Evolutionary conservation across 2,329 filamentous ascomycete species (phyloP), one percentile per base, ranked within the genome.

Genomic region (Coniochaeta ligniaria): DNA sequence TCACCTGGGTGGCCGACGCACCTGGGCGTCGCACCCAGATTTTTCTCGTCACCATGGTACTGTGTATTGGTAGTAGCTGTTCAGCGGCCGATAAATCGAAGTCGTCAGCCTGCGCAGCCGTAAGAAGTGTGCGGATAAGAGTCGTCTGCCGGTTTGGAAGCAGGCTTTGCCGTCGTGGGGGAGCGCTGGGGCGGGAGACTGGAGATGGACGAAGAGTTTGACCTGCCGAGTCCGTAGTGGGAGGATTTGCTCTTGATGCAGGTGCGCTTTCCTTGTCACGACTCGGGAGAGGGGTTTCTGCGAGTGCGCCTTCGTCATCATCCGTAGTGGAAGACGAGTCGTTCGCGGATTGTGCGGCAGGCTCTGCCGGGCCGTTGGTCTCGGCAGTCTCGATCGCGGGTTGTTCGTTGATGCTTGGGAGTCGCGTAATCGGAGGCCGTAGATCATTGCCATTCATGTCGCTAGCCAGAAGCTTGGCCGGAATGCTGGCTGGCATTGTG

Each of bases 11-110:
- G 43, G 94, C 87, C 60, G 94, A 97, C 62, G 88, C 90, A 65
- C 88, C 84, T 22, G 90, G 90, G 69, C 94, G 84, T 79, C 90
- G 95, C 71, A 98, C 94, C 95, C 95, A 99, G 68, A 98, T 87
- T 80, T 96, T 97, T 72, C 91, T 84, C 61, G 82, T 85, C 65
- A 84, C 76, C 84, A 87, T 87, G 62, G 72, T 77, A 63, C 71
- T 71, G 68, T 74, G 76, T 60, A 80, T 75, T 50, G 75, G 74
- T 31, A 67, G 63, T 26, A 66, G 41, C 33, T 64, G 62, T 12
- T 69, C 64, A 50, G 43, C 28, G 59, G 41, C 55, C 52, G 70
- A 63, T 70, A 74, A 69, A 69, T 79, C 73, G 73, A 71, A 54
- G 60, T 76, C 75, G 65, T 72, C 68, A 64, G 71, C 64, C 59